Evolutionary conservation across 2,329 filamentous ascomycete genomes (phyloP), one percentile per base, ranked within the genome.

Genomic region (Pseudogymnoascus sp.): DNA sequence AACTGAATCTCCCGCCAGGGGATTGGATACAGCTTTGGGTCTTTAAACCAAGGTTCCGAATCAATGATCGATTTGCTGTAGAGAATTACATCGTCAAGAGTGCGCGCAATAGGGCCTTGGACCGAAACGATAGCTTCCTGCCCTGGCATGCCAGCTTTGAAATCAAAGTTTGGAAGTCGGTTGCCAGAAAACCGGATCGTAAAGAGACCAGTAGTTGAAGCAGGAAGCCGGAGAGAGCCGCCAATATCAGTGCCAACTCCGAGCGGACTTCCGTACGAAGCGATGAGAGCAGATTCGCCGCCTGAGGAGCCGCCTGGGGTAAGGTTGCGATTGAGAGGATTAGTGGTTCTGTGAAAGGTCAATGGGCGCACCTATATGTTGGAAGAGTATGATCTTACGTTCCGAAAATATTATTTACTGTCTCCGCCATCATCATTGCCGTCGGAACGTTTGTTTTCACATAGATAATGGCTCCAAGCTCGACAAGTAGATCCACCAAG

Each of bases 371-470:
- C 82, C 14, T 31, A 16, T 52, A 67, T 87, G 87, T 35, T 86
- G 72, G 0, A 81, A 82, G 43, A 82, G 78, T 31, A 31, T 52
- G 4, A 31, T 31, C 25, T 31, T 52, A 52, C 45, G 7, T 18
- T 1, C 84, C 85, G 66, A 84, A 84, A 37, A 87, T 71, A 66
- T 86, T 81, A 71, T 87, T 88, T 45, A 81, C 78, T 4, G 78
- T 80, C 68, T 88, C 85, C 45, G 82, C 72, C 37, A 75, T 75
- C 66, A 76, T 76, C 65, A 83, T 72, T 0, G 80, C 81, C 64
- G 83, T 81, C 0, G 87, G 86, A 1, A 89, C 77, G 67, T 88
- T 89, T 1, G 87, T 89, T 73, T 89, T 89, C 65, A 82, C 79
- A 65, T 88, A 87, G 18, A 87, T 75, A 0, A 90, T 78, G 0